A percentile compares a stretch with the other conserved stretches of the same genome.
These are phyloP conservation scores for Coemansia sp. DNA, from an alignment of 192 early-diverging fungal species.

Conservation along the genomic window DNA sequence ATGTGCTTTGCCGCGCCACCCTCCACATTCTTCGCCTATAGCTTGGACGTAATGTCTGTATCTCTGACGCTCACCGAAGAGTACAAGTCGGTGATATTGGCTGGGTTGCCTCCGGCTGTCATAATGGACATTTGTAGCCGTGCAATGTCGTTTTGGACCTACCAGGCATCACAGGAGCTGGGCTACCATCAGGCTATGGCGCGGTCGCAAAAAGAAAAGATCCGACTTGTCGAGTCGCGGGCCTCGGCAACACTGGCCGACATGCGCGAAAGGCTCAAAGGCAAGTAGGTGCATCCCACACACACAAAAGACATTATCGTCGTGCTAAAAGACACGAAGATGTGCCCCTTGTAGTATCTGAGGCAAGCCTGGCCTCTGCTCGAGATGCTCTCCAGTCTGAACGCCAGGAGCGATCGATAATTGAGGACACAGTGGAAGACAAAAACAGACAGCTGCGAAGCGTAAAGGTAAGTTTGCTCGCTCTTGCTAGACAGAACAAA, in stretches of 20 bases:
- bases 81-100: constrained; percentile 65
- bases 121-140: constrained; percentile 67
- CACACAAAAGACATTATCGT: not conserved
- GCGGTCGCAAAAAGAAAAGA: constrained; percentile 38
- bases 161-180: constrained; percentile 63
- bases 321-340: not conserved
- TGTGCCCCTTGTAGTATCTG: constrained; percentile 15
- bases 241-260: constrained; percentile 12
- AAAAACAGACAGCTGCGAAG: constrained; percentile 56
- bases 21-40: constrained; percentile 6
- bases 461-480: constrained; percentile 36
- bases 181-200: constrained; percentile 32
- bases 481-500: not conserved
- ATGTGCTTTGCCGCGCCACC: not conserved
- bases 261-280: constrained; percentile 11
- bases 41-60: constrained; percentile 55
- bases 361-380: constrained; percentile 14
- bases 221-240: constrained; percentile 29
- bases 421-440: constrained; percentile 43
- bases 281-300: constrained; percentile 1
- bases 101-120: constrained; percentile 61
- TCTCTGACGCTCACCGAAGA: constrained; percentile 62
- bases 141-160: constrained; percentile 64
- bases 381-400: constrained; percentile 23
- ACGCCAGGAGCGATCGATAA: constrained; percentile 23